Percentiles rank a stretch among this genome's conserved stretches.
These are phyloP conservation scores for Venturiaceae sp. DNA, from an alignment of 2,329 filamentous ascomycete genomes.

Conservation along the genomic window DNA sequence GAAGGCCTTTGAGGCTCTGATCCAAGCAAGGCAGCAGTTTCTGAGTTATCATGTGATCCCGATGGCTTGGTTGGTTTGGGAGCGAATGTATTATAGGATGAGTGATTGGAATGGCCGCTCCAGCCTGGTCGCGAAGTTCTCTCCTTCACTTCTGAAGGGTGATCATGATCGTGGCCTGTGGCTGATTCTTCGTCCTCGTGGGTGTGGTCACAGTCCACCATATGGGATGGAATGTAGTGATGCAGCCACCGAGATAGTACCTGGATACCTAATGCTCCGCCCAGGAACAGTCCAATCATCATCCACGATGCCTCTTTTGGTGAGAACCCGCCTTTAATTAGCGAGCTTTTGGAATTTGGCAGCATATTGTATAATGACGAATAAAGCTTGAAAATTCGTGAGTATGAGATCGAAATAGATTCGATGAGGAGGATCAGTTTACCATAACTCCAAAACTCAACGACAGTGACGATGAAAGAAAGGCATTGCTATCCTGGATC, in stretches of 20 bases:
- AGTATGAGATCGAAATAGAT: background rate
- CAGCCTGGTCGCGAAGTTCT: slow-evolving; percentile 8
- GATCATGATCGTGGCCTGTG: slow-evolving; percentile 14
- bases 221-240: slow-evolving; percentile 64
- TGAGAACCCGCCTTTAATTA: slow-evolving; percentile 58
- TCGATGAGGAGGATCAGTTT: slow-evolving; percentile 9
- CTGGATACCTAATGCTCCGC: slow-evolving; percentile 68
- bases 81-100: background rate
- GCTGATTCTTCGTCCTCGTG: slow-evolving; percentile 47
- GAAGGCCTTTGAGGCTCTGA: slow-evolving; percentile 22
- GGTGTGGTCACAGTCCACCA: slow-evolving; percentile 70
- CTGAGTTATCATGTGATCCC: background rate
- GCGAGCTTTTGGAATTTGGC: slow-evolving; percentile 71
- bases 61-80: background rate
- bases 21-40: background rate
- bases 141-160: slow-evolving; percentile 17
- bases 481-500: slow-evolving; percentile 81
- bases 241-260: slow-evolving; percentile 63
- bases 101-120: background rate
- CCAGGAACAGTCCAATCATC: slow-evolving; percentile 60
- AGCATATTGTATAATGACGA: slow-evolving; percentile 90
- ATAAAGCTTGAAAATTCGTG: slow-evolving; percentile 56
- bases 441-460: slow-evolving; percentile 97
- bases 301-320: slow-evolving; percentile 58
- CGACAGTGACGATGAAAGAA: slow-evolving; percentile 80